These are phyloP conservation scores for Datura wrightii DNA, from an alignment of 257 asterid genomes.

Conservation along the genomic window DNA sequence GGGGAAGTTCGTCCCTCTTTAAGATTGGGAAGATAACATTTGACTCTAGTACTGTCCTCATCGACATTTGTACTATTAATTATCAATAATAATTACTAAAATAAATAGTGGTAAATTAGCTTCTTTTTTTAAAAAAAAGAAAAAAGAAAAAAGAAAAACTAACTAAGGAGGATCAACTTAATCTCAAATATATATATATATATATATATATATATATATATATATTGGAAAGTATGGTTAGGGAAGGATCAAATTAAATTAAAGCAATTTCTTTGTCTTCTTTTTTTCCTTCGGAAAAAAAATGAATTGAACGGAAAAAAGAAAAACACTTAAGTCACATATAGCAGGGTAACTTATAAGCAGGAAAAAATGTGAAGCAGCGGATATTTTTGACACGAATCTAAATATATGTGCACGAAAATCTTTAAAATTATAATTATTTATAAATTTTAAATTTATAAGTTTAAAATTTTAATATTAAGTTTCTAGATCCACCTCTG, in stretches of 20 bases:
- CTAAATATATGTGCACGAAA: neutral
- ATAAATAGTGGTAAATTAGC: neutral
- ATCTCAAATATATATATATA: no score
- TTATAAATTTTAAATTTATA: neutral
- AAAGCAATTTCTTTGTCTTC: neutral
- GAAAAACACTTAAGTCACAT: neutral
- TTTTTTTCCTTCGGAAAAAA: neutral
- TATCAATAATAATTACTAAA: neutral
- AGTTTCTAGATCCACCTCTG: neutral
- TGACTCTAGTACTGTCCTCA: neutral
- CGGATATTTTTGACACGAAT: neutral
- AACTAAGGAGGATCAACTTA: neutral
- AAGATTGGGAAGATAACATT: neutral
- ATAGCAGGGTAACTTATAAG: neutral
- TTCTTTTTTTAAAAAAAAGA: neutral
- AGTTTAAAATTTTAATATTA: neutral
- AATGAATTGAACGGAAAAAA: neutral
- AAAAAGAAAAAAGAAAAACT: neutral
- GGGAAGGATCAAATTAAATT: neutral
- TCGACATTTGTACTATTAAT: neutral
- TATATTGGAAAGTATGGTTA: neutral
- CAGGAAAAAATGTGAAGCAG: neutral
- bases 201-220: no score
- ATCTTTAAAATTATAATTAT: neutral
- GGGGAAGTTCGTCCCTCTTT: neutral